phyloP scores from a whole-genome alignment of 352 stramenopile genomes.

The Halophytophthora batemanensis region DNA sequence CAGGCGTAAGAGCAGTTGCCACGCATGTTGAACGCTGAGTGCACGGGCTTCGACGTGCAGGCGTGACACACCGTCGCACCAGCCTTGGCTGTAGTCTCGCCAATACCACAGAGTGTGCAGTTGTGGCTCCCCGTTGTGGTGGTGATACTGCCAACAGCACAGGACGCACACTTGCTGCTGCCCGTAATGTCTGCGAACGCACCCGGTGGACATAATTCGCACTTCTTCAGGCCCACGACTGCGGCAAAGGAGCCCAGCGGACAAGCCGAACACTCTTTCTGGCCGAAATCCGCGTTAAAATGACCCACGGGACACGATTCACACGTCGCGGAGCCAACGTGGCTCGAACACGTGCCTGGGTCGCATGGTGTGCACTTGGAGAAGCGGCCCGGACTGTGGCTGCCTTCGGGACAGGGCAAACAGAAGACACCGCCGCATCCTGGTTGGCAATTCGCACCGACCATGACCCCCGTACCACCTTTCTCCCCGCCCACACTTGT shows the following conservation, averaged over 20 bases:
- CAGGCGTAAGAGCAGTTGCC: slow-evolving; percentile 83
- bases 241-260: slow-evolving; percentile 51
- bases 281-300: slow-evolving; percentile 73
- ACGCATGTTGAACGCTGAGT: slow-evolving; percentile 72
- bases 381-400: slow-evolving; percentile 53
- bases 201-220: slow-evolving; percentile 52
- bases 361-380: slow-evolving; percentile 70
- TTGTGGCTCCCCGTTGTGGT: slow-evolving; percentile 41
- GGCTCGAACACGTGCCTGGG: slow-evolving; percentile 54
- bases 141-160: slow-evolving; percentile 60
- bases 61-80: slow-evolving; percentile 43
- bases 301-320: slow-evolving; percentile 45
- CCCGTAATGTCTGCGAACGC: slow-evolving; percentile 45
- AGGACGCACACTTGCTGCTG: slow-evolving; percentile 45
- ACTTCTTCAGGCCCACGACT: slow-evolving; percentile 45
- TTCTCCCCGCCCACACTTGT: slow-evolving; percentile 56
- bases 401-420: slow-evolving; percentile 55
- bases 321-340: slow-evolving; percentile 44
- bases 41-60: slow-evolving; percentile 61
- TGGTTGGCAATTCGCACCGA: slow-evolving; percentile 53
- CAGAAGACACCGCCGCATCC: slow-evolving; percentile 71
- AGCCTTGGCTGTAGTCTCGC: slow-evolving; percentile 55
- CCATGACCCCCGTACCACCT: slow-evolving; percentile 46
- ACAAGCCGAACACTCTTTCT: slow-evolving; percentile 60
- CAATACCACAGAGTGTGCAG: slow-evolving; percentile 74